Percentiles rank a stretch among this genome's conserved stretches.
Conservation (phyloP, 2,329 filamentous ascomycete genomes). For the Verticillium klebahnii region DNA sequence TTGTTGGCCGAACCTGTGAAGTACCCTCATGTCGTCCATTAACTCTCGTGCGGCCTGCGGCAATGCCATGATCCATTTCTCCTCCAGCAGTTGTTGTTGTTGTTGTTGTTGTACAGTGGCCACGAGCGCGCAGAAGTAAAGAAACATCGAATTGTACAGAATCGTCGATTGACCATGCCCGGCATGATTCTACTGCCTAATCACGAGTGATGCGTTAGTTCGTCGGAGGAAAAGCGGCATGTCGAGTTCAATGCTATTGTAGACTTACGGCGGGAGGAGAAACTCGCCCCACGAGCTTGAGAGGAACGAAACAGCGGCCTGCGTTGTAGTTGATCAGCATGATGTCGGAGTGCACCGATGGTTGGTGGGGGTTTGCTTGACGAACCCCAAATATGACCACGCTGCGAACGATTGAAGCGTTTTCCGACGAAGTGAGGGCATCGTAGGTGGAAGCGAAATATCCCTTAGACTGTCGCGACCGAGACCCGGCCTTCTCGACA, state of each 20-base stretch:
- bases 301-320: constrained; percentile 64
- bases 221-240: neutral
- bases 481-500: constrained; percentile 39
- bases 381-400: constrained; percentile 65
- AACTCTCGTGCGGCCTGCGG: neutral
- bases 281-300: constrained; percentile 64
- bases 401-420: constrained; percentile 64
- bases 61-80: neutral
- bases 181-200: constrained; percentile 7
- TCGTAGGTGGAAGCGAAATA: constrained; percentile 56
- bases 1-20: neutral
- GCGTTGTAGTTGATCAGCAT: constrained; percentile 6
- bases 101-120: constrained; percentile 11
- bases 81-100: constrained; percentile 7
- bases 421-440: constrained; percentile 61
- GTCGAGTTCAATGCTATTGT: neutral
- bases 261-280: constrained; percentile 58
- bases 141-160: constrained; percentile 3
- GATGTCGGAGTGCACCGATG: neutral
- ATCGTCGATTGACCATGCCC: neutral
- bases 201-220: neutral
- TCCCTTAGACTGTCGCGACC: constrained; percentile 42
- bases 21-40: neutral
- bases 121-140: constrained; percentile 7
- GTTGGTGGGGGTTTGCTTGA: constrained; percentile 10